Conservation (phyloP, 768 basidiomycete species). For the Floccularia luteovirens region DNA sequence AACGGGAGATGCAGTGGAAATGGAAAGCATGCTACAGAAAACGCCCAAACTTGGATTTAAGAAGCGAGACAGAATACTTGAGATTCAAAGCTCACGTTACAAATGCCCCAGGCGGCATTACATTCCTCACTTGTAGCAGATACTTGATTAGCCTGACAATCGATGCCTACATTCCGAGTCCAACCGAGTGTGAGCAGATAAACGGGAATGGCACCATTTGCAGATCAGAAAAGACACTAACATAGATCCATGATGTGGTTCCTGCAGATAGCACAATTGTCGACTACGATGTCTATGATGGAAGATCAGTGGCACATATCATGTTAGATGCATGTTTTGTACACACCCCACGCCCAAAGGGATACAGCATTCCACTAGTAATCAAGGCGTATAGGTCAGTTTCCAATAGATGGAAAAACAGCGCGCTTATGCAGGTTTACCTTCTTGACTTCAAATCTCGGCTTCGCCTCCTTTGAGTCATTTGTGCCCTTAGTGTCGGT, state of each 20-base stretch:
- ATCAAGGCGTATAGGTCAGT: constrained; percentile 6
- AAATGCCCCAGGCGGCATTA: constrained; percentile 98
- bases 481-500: constrained; percentile 27
- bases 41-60: constrained; percentile 3
- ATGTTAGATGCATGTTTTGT: constrained; percentile 1
- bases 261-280: constrained; percentile 99
- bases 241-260: constrained; percentile 99
- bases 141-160: constrained; percentile 98
- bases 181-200: constrained; percentile 3
- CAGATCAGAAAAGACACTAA: constrained; percentile 18
- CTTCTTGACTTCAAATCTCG: constrained; percentile 98
- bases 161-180: constrained; percentile 78
- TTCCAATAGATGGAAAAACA: background rate
- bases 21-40: constrained; percentile 87
- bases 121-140: constrained; percentile 96
- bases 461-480: constrained; percentile 56
- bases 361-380: constrained; percentile 96
- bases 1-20: constrained; percentile 98
- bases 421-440: constrained; percentile 28
- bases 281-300: constrained; percentile 86
- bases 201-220: constrained; percentile 3
- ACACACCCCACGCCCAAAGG: constrained; percentile 95
- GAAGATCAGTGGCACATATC: constrained; percentile 5
- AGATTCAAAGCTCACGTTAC: constrained; percentile 60
- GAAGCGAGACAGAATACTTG: background rate